Evolutionary conservation across 768 basidiomycete species (phyloP), one percentile per base, ranked within the genome.

Genomic region (Tulasnella sp.): DNA sequence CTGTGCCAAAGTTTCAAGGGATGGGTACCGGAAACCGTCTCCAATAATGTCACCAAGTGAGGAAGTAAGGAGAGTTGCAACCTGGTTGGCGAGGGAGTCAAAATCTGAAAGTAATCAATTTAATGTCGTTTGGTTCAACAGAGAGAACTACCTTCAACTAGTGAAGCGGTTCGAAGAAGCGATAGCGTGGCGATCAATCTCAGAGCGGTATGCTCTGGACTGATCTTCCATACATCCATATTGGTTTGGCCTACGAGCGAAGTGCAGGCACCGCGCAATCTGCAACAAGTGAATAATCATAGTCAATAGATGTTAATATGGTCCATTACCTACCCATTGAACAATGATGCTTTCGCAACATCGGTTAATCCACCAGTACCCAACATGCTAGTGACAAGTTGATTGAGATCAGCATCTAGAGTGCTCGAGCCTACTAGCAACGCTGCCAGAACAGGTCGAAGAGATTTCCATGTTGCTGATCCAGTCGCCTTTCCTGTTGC

Each of bases 351-450:
- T n/a, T n/a, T n/a, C n/a, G n/a, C n/a, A n/a, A n/a, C n/a, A n/a
- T n/a, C n/a, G n/a, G n/a, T n/a, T n/a, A n/a, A n/a, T n/a, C n/a
- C n/a, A n/a, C 45, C 4, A 81, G 37, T 67, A 0, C 71, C 74
- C 8, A 93, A 67, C 45, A 74, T 76, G 3, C 70, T 68, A 35
- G 65, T 66, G 57, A 83, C 84, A 3, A 86, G 72, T 3, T 69
- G 67, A 57, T 93, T 90, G 19, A 86, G 79, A 34, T 76, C 80
- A 0, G 66, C 60, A 56, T 79, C 82, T 19, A 92, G 59, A 3
- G 82, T 82, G 27, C n/a, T n/a, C n/a, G n/a, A n/a, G n/a, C 77
- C 79, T 0, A 84, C 82, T 31, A 90, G 60, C 12, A 88, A 61
- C 0, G 70, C 63, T 3, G 82, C 79, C 3, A 92, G 66, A 0